These are phyloP conservation scores for Typha latifolia DNA, from an alignment of 176 grass and related monocot species.

Conservation along the genomic window DNA sequence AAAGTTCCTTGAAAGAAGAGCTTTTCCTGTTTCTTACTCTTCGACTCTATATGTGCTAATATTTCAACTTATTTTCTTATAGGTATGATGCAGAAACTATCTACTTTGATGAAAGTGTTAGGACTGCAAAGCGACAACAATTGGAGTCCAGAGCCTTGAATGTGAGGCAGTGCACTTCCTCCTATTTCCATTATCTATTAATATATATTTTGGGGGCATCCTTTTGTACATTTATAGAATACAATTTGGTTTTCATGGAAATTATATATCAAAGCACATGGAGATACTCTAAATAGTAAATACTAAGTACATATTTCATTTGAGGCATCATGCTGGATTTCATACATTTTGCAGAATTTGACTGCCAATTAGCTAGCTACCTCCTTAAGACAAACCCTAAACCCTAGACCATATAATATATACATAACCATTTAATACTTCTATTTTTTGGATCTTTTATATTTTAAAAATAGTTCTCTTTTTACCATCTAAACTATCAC, in stretches of 20 bases:
- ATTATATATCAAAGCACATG: neutral
- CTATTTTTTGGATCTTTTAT: too few relatives aligned
- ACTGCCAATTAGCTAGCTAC: too few relatives aligned
- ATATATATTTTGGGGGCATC: neutral
- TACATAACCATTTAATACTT: too few relatives aligned
- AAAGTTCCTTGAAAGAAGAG: too few relatives aligned
- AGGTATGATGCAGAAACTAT: constrained; percentile 79
- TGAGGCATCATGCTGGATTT: too few relatives aligned
- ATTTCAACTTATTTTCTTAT: constrained; percentile 15
- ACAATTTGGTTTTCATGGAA: neutral
- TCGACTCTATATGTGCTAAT: neutral
- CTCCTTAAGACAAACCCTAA: too few relatives aligned
- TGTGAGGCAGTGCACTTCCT: constrained; percentile 32
- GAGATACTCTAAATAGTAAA: too few relatives aligned
- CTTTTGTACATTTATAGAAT: neutral
- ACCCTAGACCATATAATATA: too few relatives aligned
- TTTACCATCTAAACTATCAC: too few relatives aligned
- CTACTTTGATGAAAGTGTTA: constrained; percentile 91
- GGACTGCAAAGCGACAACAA: constrained; percentile 56
- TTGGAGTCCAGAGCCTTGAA: constrained; percentile 64
- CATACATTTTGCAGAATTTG: too few relatives aligned
- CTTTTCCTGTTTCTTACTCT: neutral
- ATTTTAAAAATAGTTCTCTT: too few relatives aligned
- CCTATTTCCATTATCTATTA: neutral
- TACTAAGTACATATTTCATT: too few relatives aligned